Evolutionary conservation across 352 stramenopile genomes (phyloP).

Genomic region (Phytophthora sp.): DNA sequence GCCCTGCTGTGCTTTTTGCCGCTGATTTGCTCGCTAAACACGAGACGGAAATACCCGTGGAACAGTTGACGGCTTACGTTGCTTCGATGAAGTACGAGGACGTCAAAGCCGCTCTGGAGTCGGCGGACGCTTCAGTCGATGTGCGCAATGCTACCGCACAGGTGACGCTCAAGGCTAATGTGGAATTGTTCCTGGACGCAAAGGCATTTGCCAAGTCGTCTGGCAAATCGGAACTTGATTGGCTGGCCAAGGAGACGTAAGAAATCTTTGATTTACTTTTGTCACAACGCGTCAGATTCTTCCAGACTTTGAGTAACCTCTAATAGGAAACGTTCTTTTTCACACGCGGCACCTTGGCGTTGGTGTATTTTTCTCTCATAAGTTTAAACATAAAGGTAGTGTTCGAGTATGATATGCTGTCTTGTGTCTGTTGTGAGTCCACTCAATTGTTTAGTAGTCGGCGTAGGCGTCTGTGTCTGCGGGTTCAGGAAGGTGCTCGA

Average conservation of each 20-base stretch:
- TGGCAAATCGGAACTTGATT: slow-evolving; percentile 49
- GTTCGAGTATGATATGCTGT: slow-evolving; percentile 37
- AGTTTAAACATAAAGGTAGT: slow-evolving; percentile 39
- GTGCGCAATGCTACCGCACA: slow-evolving; percentile 52
- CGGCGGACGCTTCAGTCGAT: slow-evolving; percentile 39
- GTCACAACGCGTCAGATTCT: background rate
- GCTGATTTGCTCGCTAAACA: slow-evolving; percentile 54
- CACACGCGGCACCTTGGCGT: slow-evolving; percentile 8
- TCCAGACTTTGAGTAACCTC: background rate
- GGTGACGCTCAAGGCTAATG: slow-evolving; percentile 58
- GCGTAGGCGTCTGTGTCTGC: slow-evolving; percentile 37
- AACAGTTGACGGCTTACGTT: slow-evolving; percentile 69
- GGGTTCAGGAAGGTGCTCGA: slow-evolving; percentile 22
- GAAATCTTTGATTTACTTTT: slow-evolving; percentile 11
- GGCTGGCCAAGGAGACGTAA: slow-evolving; percentile 41
- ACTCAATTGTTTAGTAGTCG: slow-evolving; percentile 39
- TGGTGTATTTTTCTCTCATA: slow-evolving; percentile 43
- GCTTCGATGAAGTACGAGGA: slow-evolving; percentile 84
- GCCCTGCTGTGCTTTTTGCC: slow-evolving; percentile 79
- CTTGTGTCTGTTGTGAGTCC: too few relatives aligned
- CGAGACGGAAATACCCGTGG: slow-evolving; percentile 40
- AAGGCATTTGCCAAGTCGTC: slow-evolving; percentile 61
- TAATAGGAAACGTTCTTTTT: too few relatives aligned
- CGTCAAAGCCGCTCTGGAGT: slow-evolving; percentile 63
- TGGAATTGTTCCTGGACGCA: slow-evolving; percentile 80